phyloP scores from a whole-genome alignment of 208 protist genomes.

The Acanthamoeba sp. region DNA sequence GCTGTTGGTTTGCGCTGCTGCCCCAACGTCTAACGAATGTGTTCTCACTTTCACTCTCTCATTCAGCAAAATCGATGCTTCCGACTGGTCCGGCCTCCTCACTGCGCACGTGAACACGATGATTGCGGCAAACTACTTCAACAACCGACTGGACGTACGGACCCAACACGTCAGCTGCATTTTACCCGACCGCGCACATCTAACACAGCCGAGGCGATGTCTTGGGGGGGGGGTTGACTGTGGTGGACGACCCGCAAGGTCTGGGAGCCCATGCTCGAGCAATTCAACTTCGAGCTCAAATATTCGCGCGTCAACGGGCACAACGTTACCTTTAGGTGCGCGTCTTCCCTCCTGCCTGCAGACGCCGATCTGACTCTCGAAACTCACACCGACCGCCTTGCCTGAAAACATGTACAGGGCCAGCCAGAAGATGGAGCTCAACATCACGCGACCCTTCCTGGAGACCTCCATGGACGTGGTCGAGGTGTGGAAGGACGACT shows the following conservation, averaged over 20 bases:
- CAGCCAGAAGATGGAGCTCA: constrained; percentile 47
- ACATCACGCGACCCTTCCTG: constrained; percentile 59
- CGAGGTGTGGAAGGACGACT: constrained; percentile 47
- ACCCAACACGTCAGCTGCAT: not conserved
- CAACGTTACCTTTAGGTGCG: constrained; percentile 44
- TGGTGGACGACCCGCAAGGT: not conserved
- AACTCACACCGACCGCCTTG: too few species aligned
- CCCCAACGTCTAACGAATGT: not conserved
- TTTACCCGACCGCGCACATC: too few species aligned
- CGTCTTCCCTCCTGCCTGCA: too few species aligned
- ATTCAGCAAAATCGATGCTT: constrained; percentile 46
- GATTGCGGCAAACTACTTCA: constrained; percentile 63
- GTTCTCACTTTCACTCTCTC: not conserved
- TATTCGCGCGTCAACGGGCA: constrained; percentile 56
- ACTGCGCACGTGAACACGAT: constrained; percentile 27
- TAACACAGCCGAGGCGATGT: not conserved
- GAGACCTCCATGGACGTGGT: constrained; percentile 49
- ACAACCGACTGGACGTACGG: constrained; percentile 14
- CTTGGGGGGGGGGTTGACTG: not conserved
- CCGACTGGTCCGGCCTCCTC: not conserved
- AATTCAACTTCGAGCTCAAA: constrained; percentile 52
- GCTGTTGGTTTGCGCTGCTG: not conserved
- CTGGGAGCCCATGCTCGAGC: constrained; percentile 63
- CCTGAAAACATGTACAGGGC: too few species aligned
- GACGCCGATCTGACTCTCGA: too few species aligned